These are phyloP conservation scores for Podospora didyma DNA, from an alignment of 495 filamentous ascomycete genomes.

Conservation along the genomic window DNA sequence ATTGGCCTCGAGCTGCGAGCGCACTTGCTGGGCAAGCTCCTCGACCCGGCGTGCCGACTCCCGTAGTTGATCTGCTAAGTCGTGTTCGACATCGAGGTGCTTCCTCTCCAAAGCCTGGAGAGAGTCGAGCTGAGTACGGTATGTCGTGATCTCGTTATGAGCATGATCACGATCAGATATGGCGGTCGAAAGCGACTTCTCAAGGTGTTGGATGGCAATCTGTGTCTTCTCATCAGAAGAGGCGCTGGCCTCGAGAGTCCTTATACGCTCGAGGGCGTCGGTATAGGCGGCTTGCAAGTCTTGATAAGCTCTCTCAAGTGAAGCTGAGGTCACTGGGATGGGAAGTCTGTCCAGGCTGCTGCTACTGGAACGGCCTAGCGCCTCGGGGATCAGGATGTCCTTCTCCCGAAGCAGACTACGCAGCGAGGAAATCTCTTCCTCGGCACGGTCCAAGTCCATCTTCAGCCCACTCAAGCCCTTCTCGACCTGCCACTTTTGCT, in stretches of 20 bases:
- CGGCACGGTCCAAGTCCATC: slow-evolving; percentile 94
- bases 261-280: slow-evolving; percentile 52
- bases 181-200: slow-evolving; percentile 59
- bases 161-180: slow-evolving; percentile 71
- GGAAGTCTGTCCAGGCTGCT: slow-evolving; percentile 18
- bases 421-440: slow-evolving; percentile 83
- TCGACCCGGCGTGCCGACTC: slow-evolving; percentile 73
- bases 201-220: slow-evolving; percentile 57
- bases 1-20: slow-evolving; percentile 73
- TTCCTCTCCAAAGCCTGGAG: slow-evolving; percentile 57
- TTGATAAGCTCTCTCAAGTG: slow-evolving; percentile 72
- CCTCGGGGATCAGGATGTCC: slow-evolving; percentile 67
- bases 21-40: slow-evolving; percentile 69
- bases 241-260: slow-evolving; percentile 45
- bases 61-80: slow-evolving; percentile 60
- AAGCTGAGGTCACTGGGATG: slow-evolving; percentile 57
- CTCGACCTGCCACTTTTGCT: slow-evolving; percentile 94
- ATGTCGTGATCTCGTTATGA: slow-evolving; percentile 53
- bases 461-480: slow-evolving; percentile 88
- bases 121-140: slow-evolving; percentile 58
- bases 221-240: slow-evolving; percentile 49
- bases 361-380: slow-evolving; percentile 45
- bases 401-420: slow-evolving; percentile 79
- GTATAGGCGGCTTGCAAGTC: slow-evolving; percentile 65
- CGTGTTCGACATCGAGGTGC: slow-evolving; percentile 60